Base-by-base conservation (phyloP, 768 basidiomycete genomes). In the Xanthoconium stramineum region DNA sequence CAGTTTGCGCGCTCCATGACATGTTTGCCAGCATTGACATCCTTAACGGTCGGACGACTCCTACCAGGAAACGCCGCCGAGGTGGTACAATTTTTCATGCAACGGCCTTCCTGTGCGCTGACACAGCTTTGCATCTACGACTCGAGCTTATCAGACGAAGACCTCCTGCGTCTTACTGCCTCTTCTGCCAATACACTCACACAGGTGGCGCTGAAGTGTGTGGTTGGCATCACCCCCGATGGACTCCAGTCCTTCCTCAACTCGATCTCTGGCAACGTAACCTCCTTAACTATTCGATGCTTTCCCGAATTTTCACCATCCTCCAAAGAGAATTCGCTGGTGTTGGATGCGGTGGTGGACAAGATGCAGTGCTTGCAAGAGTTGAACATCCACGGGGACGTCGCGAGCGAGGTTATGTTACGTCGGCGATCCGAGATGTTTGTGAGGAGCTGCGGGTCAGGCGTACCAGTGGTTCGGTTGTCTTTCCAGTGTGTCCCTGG, bases 101-200 rank as follows among this genome's bases (percentile, higher is more conserved):
- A 6, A 44, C 39, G 17, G 6, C 58, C 58, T 17, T 19, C 33
- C 3, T 59, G 59, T 35, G 29, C 52, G 2, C 36, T 61, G 38
- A 29, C 38, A 12, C 44, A 54, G 0, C 33, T 60, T 6, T 38
- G 40, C n/a, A 19, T 60, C 32, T 17, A 29, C 10, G 0, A 20
- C 5, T 24, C 40, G 15, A 0, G 28, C n/a, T n/a, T 60, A 13
- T 40, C 48, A 1, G 48, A 38, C 45, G 15, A 13, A 39, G 48
- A 58, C n/a, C 49, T 53, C 15, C 17, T 43, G 6, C 39, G 33
- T 13, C 35, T 58, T 30, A 37, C 53, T 13, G 36, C 56, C 2
- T 50, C 52, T 8, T 54, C 59, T 7, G 30, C 40, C 13, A 24
- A 50, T 15, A 50, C 56, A n/a, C 56, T 53, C 8, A 15, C 30